Base-by-base conservation (phyloP, 306 rosid species). In the Erythrophleum fordii region DNA sequence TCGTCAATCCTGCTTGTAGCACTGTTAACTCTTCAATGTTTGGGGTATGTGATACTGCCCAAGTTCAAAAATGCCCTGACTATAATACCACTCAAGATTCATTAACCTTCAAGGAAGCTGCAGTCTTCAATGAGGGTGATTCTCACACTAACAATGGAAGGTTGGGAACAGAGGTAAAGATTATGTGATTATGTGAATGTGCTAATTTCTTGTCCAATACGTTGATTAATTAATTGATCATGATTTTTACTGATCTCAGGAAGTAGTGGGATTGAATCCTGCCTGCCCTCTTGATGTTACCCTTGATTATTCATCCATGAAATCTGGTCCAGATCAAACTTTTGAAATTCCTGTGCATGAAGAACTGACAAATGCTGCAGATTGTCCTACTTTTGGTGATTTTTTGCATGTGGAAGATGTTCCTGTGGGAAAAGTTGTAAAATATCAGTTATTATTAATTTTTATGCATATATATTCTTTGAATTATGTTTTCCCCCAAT, bases 221-320 rank as follows among this genome's bases (percentile, higher is more conserved):
- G 31, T 70, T 51, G 61, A 80, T 67, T 83, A 39, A 46, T 60
- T 73, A 61, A 23, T 69, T 61, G 60, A 39, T 73, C 65, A 17
- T 23, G 79, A 5, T 61, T 80, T 56, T 71, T 67, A 69, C 79
- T 78, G 71, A 72, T 82, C 80, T 82, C 86, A 89, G 97, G 93
- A 81, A 84, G 82, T 69, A 4, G 84, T 75, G 61, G 81, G 74
- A 75, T 79, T 85, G 75, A 78, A 69, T 80, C 76, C 85, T 83
- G 76, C 83, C 56, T 72, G 41, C 51, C 67, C 75, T 35, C 28
- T 60, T 34, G 85, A 78, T 72, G 82, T 69, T 41, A 65, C 44
- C 73, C 77, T 78, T 79, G 80, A 86, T 85, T 80, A 49, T 78
- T 87, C 88, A 7, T 82, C 86, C 61, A 29, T 89, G 59, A 69